phyloP scores from a whole-genome alignment of 2,329 filamentous ascomycete species.

The Ophiostoma populinum region DNA sequence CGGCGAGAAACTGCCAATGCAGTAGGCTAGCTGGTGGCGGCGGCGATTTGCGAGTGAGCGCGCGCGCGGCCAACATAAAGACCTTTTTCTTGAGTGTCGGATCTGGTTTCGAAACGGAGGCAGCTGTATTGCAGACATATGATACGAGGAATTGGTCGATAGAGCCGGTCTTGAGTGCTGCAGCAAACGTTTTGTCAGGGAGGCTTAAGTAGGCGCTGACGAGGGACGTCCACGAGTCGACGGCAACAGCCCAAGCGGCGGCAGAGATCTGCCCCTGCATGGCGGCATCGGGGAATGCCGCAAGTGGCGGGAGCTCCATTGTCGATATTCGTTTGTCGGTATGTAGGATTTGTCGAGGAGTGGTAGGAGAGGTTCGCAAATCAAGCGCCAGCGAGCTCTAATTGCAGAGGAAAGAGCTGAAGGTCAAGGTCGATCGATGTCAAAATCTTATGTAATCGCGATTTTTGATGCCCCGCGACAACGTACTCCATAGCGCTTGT shows the following conservation, averaged over 20 bases:
- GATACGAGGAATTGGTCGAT: constrained; percentile 46
- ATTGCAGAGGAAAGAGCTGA: too few species aligned
- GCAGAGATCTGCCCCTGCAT: constrained; percentile 45
- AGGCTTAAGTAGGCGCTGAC: constrained; percentile 46
- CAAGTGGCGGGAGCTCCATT: constrained; percentile 46
- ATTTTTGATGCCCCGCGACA: too few species aligned
- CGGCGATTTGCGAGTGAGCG: constrained; percentile 14
- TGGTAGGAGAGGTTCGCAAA: too few species aligned
- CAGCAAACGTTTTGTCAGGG: constrained; percentile 35
- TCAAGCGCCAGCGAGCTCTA: too few species aligned
- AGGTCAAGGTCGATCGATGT: too few species aligned
- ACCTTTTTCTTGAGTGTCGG: constrained; percentile 39
- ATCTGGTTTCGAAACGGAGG: too few species aligned
- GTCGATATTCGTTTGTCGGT: background rate
- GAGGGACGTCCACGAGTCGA: constrained; percentile 61
- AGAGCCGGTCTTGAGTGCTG: constrained; percentile 29
- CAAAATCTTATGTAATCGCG: too few species aligned
- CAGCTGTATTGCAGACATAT: too few species aligned
- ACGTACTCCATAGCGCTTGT: too few species aligned
- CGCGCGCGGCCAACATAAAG: constrained; percentile 45
- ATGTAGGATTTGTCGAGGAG: background rate
- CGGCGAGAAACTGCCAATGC: constrained; percentile 50
- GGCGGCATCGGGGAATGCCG: constrained; percentile 51
- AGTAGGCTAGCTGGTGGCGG: constrained; percentile 24
- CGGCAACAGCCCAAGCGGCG: constrained; percentile 59